Conservation (phyloP, 2,329 filamentous ascomycete genomes). For the Ascochyta lentis region DNA sequence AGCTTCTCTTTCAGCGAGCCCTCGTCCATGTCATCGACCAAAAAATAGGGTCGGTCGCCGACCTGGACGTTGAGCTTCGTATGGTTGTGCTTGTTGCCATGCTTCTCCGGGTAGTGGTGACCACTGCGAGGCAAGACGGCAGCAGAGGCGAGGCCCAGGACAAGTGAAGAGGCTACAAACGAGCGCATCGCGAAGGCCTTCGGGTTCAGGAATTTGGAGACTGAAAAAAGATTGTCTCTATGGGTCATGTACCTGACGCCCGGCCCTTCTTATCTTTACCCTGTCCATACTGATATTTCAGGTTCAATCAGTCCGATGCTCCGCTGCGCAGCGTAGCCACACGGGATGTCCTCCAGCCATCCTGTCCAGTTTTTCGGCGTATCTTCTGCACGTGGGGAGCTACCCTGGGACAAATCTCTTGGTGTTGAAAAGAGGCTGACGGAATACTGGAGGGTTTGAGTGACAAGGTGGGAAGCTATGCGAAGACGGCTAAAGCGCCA, state of each 20-base stretch:
- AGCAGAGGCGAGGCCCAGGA: slow-evolving; percentile 38
- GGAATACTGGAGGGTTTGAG: slow-evolving; percentile 10
- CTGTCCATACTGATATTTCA: slow-evolving; percentile 5
- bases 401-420: slow-evolving; percentile 18
- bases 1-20: slow-evolving; percentile 47
- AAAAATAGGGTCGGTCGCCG: slow-evolving; percentile 46
- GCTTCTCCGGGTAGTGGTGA: slow-evolving; percentile 24
- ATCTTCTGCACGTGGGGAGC: slow-evolving; percentile 36
- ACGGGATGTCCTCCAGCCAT: slow-evolving; percentile 19
- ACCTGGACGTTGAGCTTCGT: slow-evolving; percentile 43
- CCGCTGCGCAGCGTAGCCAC: slow-evolving; percentile 13
- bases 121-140: slow-evolving; percentile 31
- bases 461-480: slow-evolving; percentile 9
- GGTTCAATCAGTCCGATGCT: slow-evolving; percentile 12
- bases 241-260: slow-evolving; percentile 15
- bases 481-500: slow-evolving; percentile 14
- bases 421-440: slow-evolving; percentile 14
- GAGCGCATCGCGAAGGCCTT: slow-evolving; percentile 35
- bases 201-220: slow-evolving; percentile 6
- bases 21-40: slow-evolving; percentile 49
- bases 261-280: slow-evolving; percentile 34
- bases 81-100: slow-evolving; percentile 17
- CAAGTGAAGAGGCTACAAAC: slow-evolving; percentile 34
- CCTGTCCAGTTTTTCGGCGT: slow-evolving; percentile 26
- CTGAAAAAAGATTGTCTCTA: slow-evolving; percentile 25